Evolutionary conservation across 2,329 filamentous ascomycete species (phyloP), one percentile per base, ranked within the genome.

Genomic region (Sporothrix mexicana): DNA sequence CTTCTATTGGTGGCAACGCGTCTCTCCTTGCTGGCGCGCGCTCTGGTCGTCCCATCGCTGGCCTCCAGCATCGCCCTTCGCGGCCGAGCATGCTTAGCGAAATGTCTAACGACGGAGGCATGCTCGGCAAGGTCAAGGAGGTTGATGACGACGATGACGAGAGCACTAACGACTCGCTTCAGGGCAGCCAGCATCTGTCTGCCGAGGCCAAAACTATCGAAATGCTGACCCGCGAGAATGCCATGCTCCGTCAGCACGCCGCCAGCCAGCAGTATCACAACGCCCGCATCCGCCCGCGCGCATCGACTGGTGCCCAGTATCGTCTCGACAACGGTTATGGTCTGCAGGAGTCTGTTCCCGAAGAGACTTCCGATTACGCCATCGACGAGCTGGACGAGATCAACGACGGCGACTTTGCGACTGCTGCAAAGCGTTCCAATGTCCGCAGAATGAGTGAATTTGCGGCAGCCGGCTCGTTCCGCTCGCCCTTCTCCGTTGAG

Each of bases 11-110:
- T 72, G 80, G 85, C 80, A 83, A 81, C 72, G 80, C 87, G 3
- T 81, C 87, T 3, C 82, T 86, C 25, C 80, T 88, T 57, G 80
- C 84, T 13, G 80, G 84, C 13, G 84, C 86, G n/a, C 85, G 88
- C 66, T 17, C 59, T 8, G 82, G 85, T 67, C 85, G 87, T 68
- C 78, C 84, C 49, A 77, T 84, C n/a, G 86, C 92, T 41, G 91
- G 88, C 73, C 85, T 97, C 45, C 93, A 95, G 77, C 92, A 96
- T 79, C 89, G 94, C 49, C 92, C 93, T 4, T 97, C 94, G 15
- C 89, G 91, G 69, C 91, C 91, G 51, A 93, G 91, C 78, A 90
- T 93, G 86, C 83, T 93, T 43, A 93, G 91, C 75, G 91, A 93
- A 78, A 90, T 91, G 88, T 87, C 88, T 15, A 91, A 84, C 74